Evolutionary conservation across 352 stramenopile species (phyloP).

Genomic region (Pythium plurisporium): DNA sequence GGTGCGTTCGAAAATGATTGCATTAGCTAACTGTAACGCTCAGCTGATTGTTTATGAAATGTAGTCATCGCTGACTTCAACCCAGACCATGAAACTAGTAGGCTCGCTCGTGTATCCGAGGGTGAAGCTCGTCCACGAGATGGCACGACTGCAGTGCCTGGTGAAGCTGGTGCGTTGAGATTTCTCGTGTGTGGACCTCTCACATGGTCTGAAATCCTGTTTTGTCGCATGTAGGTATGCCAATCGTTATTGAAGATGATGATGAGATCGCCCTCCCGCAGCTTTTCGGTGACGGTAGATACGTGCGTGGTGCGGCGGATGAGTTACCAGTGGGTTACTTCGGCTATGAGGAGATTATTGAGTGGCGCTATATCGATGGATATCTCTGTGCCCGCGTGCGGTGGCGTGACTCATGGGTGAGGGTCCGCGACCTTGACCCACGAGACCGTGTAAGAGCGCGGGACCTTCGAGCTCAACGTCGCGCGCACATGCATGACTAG

Average conservation of each 20-base stretch:
- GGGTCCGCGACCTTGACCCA: background rate
- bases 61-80: too few species aligned
- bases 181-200: too few species aligned
- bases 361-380: background rate
- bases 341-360: background rate
- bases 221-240: background rate
- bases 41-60: too few species aligned
- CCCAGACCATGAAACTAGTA: too few species aligned
- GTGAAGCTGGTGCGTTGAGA: too few species aligned
- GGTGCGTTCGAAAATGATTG: too few species aligned
- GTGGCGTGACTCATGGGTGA: background rate
- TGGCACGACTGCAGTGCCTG: too few species aligned
- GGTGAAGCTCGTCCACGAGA: too few species aligned
- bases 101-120: too few species aligned
- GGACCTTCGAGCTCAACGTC: background rate
- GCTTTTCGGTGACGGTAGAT: background rate
- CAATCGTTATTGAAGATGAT: background rate
- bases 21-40: too few species aligned
- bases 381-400: background rate
- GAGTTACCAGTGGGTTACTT: background rate
- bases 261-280: background rate
- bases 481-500: background rate
- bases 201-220: too few species aligned
- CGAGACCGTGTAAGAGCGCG: background rate
- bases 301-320: background rate